Base-by-base conservation (phyloP, 768 basidiomycete genomes). In the Tylopilus cervinicoccineus region DNA sequence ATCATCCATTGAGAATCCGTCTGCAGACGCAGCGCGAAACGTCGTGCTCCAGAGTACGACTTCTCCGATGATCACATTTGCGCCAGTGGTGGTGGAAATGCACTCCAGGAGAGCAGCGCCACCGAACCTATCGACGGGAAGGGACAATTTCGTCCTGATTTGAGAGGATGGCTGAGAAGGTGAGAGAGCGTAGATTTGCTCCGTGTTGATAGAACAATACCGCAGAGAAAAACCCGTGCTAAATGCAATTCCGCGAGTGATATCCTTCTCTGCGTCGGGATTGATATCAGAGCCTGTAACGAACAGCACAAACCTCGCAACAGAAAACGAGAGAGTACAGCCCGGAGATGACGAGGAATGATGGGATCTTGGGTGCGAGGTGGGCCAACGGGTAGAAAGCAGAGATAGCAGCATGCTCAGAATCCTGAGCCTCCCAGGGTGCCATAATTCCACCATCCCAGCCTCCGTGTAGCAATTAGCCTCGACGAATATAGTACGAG, bases 221-320 rank as follows among this genome's bases (percentile, higher is more conserved):
- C 81, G 74, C 8, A 80, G 38, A 3, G 78, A 75, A 6, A 81
- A 36, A 3, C 79, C 71, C 0, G 77, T 80, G 41, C 77, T 76
- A 24, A 83, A 58, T 2, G 83, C 80, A 47, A 88, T 64, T 4
- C 91, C 91, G 24, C 89, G 78, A 4, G 80, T 83, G 12, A 88
- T 70, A 38, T 80, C 80, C 46, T 78, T 65, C 32, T 77, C 76
- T 45, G 86, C 86, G 0, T 74, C 67, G 0, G 88, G 88, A 52
- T 90, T 90, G 45, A 93, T 75, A 62, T 95, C 93, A 29, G 77
- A 78, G n/a, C 84, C 80, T 7, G 88, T 87, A 43, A 92, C 61
- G 48, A 88, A 81, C 10, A 88, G 59, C 23, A 83, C 79, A 38
- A 87, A 69, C 29, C 78, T 78, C 1, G 75, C 77, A 37, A 93